These are phyloP conservation scores for Flaveria ramosissima DNA, from an alignment of 129 eudicot species.

Conservation along the genomic window DNA sequence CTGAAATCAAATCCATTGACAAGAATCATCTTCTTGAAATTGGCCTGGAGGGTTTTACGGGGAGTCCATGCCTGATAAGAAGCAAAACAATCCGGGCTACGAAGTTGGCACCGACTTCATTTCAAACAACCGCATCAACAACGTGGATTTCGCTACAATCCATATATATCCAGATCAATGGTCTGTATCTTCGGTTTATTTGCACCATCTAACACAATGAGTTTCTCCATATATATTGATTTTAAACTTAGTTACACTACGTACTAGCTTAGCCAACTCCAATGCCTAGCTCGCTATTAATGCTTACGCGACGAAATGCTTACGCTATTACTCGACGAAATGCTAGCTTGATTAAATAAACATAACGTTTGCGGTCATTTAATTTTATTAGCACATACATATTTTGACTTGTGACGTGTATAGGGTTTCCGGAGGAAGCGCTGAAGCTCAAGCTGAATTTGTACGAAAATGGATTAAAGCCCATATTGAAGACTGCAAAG, in stretches of 20 bases:
- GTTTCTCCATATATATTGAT: too few relatives aligned
- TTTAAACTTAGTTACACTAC: too few relatives aligned
- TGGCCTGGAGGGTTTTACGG: constrained; percentile 53
- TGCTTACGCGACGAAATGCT: background rate
- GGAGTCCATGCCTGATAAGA: constrained; percentile 34
- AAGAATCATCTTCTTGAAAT: constrained; percentile 46
- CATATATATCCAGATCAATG: constrained; percentile 52
- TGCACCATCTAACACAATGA: too few relatives aligned
- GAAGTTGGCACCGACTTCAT: constrained; percentile 49
- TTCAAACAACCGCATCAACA: constrained; percentile 31
- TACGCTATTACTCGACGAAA: background rate
- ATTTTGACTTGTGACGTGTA: background rate
- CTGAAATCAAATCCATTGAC: constrained; percentile 47
- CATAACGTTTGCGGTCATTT: too few relatives aligned
- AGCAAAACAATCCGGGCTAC: constrained; percentile 41
- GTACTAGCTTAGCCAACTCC: too few relatives aligned
- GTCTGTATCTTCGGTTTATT: background rate
- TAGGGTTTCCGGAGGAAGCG: constrained; percentile 35
- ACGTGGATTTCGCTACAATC: constrained; percentile 49
- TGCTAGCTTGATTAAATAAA: too few relatives aligned
- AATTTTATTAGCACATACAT: too few relatives aligned
- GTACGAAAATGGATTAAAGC: constrained; percentile 36
- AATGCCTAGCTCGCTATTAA: too few relatives aligned
- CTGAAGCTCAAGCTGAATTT: constrained; percentile 34
- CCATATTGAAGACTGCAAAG: constrained; percentile 38